phyloP scores from a whole-genome alignment of 1,139 yeast genomes.

The Suhomyces maxii region DNA sequence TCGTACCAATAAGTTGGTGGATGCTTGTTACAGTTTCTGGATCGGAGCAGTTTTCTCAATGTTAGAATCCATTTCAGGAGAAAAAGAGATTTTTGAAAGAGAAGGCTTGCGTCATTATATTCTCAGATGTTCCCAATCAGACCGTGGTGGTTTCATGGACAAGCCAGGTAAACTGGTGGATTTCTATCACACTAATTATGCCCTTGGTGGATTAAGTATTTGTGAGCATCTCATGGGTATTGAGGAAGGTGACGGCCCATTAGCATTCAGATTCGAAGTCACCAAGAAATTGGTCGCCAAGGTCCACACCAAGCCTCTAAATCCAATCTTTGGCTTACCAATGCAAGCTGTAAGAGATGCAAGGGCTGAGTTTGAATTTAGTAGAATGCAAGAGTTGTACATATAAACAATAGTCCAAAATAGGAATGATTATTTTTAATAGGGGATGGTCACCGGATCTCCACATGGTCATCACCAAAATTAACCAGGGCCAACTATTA shows the following conservation, averaged over 20 bases:
- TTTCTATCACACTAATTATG: constrained; percentile 88
- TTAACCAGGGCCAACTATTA: no score
- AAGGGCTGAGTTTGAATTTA: background rate
- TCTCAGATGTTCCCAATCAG: constrained; percentile 69
- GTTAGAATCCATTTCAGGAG: constrained; percentile 50
- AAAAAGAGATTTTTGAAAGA: constrained; percentile 45
- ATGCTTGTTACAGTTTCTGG: constrained; percentile 97
- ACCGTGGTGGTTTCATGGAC: constrained; percentile 76
- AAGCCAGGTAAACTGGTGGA: constrained; percentile 85
- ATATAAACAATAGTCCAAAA: no score
- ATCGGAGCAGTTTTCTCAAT: constrained; percentile 77
- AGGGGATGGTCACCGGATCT: no score
- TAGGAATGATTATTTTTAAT: no score
- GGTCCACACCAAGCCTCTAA: constrained; percentile 36
- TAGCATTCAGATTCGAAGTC: constrained; percentile 30
- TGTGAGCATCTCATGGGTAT: constrained; percentile 44
- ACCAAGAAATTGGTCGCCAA: constrained; percentile 8
- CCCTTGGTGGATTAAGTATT: constrained; percentile 72
- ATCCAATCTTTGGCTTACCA: constrained; percentile 72
- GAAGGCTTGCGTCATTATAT: constrained; percentile 64
- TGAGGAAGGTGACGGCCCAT: constrained; percentile 8
- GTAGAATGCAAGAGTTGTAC: background rate
- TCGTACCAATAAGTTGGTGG: constrained; percentile 88
- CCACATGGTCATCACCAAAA: no score
- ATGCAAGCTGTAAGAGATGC: constrained; percentile 20